A percentile compares a stretch with the other conserved stretches of the same genome.
These are phyloP conservation scores for Aspergillus leporis DNA, from an alignment of 495 filamentous ascomycete genomes.

Conservation along the genomic window DNA sequence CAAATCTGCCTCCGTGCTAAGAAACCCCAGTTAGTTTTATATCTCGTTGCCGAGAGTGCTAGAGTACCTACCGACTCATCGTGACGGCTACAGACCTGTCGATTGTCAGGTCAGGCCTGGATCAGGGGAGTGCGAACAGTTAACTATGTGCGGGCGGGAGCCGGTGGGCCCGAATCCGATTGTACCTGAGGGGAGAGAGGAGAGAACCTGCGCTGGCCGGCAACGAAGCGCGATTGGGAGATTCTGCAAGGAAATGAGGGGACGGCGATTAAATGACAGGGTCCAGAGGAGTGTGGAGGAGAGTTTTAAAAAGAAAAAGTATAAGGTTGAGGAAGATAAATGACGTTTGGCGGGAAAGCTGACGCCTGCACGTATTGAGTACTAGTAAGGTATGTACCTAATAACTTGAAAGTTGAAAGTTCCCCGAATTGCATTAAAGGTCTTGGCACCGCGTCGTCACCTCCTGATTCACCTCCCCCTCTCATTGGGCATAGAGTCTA, in stretches of 20 bases:
- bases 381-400: no score
- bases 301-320: neutral
- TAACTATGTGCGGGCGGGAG: constrained; percentile 17
- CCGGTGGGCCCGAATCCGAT: constrained; percentile 23
- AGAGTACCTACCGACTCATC: constrained; percentile 48
- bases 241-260: constrained; percentile 4
- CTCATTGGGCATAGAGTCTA: neutral
- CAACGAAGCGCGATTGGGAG: constrained; percentile 5
- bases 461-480: neutral
- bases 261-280: constrained; percentile 6
- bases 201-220: constrained; percentile 18
- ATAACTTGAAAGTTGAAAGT: no score
- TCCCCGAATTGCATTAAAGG: no score
- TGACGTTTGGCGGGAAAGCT: constrained; percentile 32
- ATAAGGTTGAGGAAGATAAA: neutral
- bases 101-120: constrained; percentile 26
- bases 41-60: neutral
- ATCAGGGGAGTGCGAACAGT: constrained; percentile 21
- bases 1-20: constrained; percentile 88
- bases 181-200: constrained; percentile 2
- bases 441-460: neutral
- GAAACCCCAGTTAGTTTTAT: neutral
- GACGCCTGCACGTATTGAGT: constrained; percentile 43
- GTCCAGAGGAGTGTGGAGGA: neutral
- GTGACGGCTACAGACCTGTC: constrained; percentile 24